Evolutionary conservation across 2,329 filamentous ascomycete genomes (phyloP).

Genomic region (Fusarium oligoseptatum): DNA sequence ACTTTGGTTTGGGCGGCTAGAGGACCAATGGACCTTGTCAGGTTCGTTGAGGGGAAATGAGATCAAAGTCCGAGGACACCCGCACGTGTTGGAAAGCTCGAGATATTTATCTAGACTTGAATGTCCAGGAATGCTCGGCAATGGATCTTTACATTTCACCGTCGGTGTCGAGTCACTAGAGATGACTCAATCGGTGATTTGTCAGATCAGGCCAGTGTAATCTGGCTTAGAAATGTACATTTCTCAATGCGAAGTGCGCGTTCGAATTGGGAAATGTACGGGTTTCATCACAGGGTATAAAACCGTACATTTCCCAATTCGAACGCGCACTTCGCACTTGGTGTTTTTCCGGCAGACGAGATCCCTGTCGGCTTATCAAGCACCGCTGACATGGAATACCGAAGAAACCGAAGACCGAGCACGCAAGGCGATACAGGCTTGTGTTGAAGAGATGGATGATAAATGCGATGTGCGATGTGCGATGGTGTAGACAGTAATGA

Average conservation of each 20-base stretch:
- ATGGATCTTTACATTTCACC: not conserved
- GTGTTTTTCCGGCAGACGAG: not conserved
- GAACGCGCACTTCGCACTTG: not conserved
- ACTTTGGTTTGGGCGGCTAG: not conserved
- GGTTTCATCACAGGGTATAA: too few species aligned
- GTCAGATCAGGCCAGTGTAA: not conserved
- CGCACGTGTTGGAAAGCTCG: not conserved
- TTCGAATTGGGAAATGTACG: too few species aligned
- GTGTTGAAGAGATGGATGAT: not conserved
- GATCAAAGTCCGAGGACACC: not conserved
- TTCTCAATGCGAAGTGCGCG: too few species aligned
- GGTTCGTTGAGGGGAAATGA: not conserved
- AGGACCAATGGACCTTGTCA: not conserved
- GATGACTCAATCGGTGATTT: not conserved
- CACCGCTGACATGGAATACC: conserved; percentile 8
- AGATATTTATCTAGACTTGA: not conserved
- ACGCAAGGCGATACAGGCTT: conserved; percentile 16
- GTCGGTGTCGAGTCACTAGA: not conserved
- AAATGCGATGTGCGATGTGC: not conserved
- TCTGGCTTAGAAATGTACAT: conserved; percentile 30
- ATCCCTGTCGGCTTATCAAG: conserved; percentile 25
- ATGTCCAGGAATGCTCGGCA: not conserved
- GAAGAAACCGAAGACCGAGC: conserved; percentile 18
- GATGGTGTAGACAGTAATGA: not conserved
- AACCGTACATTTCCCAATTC: not conserved